A percentile compares a stretch with the other conserved stretches of the same genome.
Evolutionary conservation across 352 stramenopile genomes (phyloP).

Genomic region (Phytophthora crassamura): DNA sequence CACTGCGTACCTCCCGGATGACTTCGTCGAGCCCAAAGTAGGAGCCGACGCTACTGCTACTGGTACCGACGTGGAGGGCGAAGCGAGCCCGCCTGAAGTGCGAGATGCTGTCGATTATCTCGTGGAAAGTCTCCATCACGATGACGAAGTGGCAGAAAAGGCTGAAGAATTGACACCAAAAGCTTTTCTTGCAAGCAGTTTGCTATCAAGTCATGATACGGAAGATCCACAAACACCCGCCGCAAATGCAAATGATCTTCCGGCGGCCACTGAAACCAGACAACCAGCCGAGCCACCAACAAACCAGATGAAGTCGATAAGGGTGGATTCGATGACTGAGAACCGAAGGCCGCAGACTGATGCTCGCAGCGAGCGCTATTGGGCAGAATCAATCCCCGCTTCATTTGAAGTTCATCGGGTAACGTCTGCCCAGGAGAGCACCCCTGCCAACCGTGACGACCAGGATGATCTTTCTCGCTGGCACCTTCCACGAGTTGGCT

Average conservation of each 20-base stretch:
- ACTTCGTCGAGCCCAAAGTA: background rate
- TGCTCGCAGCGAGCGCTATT: conserved; percentile 3
- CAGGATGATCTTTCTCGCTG: background rate
- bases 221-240: background rate
- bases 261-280: background rate
- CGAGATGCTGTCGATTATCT: conserved; percentile 6
- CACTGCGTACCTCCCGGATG: conserved; percentile 2
- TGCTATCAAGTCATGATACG: background rate
- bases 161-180: background rate
- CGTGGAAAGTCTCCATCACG: conserved; percentile 9
- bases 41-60: background rate
- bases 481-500: conserved; percentile 11
- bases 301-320: conserved; percentile 11
- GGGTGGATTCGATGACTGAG: background rate
- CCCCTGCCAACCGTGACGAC: background rate
- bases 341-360: background rate
- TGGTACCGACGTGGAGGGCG: background rate
- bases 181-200: background rate
- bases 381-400: background rate
- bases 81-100: background rate
- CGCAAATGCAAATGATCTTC: background rate
- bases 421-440: background rate
- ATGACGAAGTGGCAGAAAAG: conserved; percentile 1
- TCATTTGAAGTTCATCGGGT: background rate
- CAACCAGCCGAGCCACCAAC: background rate